Conservation (phyloP, 2,329 filamentous ascomycete genomes). For the Epichloe festucae region DNA sequence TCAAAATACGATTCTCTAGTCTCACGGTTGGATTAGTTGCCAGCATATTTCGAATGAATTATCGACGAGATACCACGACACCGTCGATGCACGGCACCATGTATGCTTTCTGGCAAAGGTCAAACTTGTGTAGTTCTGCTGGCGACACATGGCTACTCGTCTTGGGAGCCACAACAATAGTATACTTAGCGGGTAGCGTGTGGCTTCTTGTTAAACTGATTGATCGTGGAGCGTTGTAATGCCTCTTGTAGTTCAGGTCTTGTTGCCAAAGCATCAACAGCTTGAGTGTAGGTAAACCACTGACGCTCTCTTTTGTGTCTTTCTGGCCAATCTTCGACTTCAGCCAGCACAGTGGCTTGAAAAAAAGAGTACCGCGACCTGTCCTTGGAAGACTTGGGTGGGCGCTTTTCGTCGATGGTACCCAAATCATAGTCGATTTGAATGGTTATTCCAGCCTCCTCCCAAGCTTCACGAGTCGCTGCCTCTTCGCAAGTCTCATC, state of each 20-base stretch:
- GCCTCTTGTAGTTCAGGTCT: slow-evolving; percentile 84
- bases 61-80: background rate
- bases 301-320: slow-evolving; percentile 77
- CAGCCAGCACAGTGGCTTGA: slow-evolving; percentile 75
- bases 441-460: slow-evolving; percentile 87
- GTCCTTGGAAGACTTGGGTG: slow-evolving; percentile 59
- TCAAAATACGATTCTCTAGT: background rate
- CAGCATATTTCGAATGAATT: background rate
- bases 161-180: background rate
- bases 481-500: slow-evolving; percentile 82
- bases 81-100: background rate
- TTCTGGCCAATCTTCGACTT: slow-evolving; percentile 86
- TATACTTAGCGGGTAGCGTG: background rate
- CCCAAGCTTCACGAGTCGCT: slow-evolving; percentile 87
- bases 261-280: slow-evolving; percentile 60
- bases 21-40: background rate
- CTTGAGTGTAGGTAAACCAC: slow-evolving; percentile 80
- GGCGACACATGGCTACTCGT: background rate
- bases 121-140: background rate
- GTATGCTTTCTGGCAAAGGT: background rate
- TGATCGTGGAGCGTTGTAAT: slow-evolving; percentile 65
- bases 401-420: slow-evolving; percentile 69
- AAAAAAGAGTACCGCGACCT: slow-evolving; percentile 63
- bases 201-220: slow-evolving; percentile 20
- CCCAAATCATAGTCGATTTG: slow-evolving; percentile 77